Evolutionary conservation across 495 filamentous ascomycete genomes (phyloP).

Genomic region (Talaromyces stipitatus): DNA sequence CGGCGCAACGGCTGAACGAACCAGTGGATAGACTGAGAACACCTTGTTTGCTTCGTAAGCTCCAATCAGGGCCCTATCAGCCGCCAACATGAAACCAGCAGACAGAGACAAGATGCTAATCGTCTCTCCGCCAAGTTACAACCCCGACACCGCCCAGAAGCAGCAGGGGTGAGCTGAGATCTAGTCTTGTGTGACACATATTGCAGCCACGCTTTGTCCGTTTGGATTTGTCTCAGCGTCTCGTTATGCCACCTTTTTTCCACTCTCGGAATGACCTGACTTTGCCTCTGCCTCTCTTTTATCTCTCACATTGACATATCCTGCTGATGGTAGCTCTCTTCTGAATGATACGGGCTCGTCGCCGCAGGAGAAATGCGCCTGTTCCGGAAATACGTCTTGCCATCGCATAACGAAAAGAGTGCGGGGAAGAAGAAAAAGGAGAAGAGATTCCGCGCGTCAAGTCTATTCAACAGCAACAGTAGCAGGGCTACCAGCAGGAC

Average conservation of each 20-base stretch:
- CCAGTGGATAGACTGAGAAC: too few relatives aligned
- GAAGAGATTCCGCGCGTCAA: background rate
- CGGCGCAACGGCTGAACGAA: too few relatives aligned
- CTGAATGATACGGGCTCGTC: background rate
- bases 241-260: too few relatives aligned
- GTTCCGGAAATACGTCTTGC: background rate
- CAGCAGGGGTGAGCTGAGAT: background rate
- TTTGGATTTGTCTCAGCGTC: background rate
- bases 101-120: too few relatives aligned
- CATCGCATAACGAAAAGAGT: background rate
- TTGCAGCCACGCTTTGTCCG: background rate
- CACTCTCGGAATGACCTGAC: background rate
- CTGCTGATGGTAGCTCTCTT: too few relatives aligned
- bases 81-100: background rate
- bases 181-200: background rate
- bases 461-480: background rate
- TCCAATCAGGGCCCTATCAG: background rate
- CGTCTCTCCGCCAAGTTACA: background rate
- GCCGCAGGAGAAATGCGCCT: conserved; percentile 1
- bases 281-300: background rate
- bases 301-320: background rate
- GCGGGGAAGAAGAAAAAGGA: conserved; percentile 1
- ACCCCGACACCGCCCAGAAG: background rate
- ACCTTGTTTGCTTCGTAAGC: too few relatives aligned
- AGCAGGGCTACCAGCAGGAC: background rate